These are phyloP conservation scores for Myxozyma melibiosi DNA, from an alignment of 805 yeast species.

Conservation along the genomic window DNA sequence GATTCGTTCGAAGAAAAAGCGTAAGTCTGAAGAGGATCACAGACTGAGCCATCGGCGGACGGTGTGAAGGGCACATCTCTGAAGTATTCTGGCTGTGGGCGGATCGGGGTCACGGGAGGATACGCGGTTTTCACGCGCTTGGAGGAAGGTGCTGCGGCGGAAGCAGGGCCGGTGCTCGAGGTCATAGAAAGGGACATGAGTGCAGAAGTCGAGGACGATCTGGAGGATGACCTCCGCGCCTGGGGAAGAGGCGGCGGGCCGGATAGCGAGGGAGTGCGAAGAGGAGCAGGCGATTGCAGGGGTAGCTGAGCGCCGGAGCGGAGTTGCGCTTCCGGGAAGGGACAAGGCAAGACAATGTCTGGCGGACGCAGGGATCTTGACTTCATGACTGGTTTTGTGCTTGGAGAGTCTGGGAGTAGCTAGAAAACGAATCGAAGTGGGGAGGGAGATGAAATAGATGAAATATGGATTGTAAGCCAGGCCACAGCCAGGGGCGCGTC, in stretches of 20 bases:
- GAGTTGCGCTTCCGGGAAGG: constrained; percentile 3
- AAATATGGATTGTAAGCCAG: neutral
- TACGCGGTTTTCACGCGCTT: constrained; percentile 9
- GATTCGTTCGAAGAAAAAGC: neutral
- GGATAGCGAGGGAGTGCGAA: constrained; percentile 1
- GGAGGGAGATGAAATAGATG: neutral
- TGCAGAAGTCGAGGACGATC: neutral
- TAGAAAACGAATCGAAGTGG: neutral
- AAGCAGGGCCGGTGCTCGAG: neutral
- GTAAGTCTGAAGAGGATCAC: neutral
- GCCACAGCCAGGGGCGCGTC: neutral
- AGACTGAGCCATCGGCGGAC: neutral
- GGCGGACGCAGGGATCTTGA: constrained; percentile 25
- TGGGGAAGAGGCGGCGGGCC: neutral
- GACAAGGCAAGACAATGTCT: constrained; percentile 25
- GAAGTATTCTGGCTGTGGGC: neutral
- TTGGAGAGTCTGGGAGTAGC: no score
- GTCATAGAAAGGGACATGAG: neutral
- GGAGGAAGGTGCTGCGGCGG: neutral
- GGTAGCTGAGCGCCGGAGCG: neutral
- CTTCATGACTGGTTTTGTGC: no score
- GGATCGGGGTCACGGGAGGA: constrained; percentile 17
- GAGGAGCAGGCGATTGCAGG: constrained; percentile 9
- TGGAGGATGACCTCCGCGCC: neutral
- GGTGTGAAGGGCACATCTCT: constrained; percentile 1